Base-by-base conservation (phyloP, 768 basidiomycete species). In the Roridomyces roridus region DNA sequence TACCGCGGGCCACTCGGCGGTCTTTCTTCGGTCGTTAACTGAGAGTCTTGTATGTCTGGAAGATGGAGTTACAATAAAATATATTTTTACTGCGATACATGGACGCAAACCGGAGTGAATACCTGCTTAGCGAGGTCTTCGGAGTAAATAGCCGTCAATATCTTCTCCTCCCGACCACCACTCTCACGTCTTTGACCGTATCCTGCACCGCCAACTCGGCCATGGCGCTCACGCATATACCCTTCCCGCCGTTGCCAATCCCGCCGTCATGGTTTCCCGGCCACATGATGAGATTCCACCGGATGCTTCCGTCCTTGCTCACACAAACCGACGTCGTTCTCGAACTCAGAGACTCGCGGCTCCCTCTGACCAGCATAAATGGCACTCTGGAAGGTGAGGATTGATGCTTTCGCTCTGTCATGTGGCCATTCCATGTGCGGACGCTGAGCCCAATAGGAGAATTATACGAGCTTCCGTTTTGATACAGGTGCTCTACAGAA, bases 251-350 rank as follows among this genome's bases (percentile, higher is more conserved):
- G 21, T 81, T 94, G 21, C 86, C 90, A 40, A 74, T 77, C 42
- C 87, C 92, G 26, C 89, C 89, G 47, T 95, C 94, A 80, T 97
- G 94, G 94, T 96, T 89, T 75, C 93, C 93, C 23, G 95, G 95
- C 29, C 95, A 98, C 74, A 98, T 97, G 95, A 88, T 86, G 73
- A 85, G 87, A 66, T 96, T 96, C 70, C 83, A 87, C 39, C 82
- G 87, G 58, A 83, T 84, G 69, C 77, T 97, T 39, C 92, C 94
- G 18, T 75, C 81, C 18, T 77, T 94, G 55, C 82, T 98, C 37
- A 84, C 87, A 28, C 86, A 87, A 58, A 93, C 92, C 29, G 90
- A 95, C 67, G 86, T 98, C 51, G 92, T 98, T 46, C 88, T 99
- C 59, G 96, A 99, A 77, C 86, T 96, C 25, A 83, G 96, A 67